Conservation (phyloP, 2,329 filamentous ascomycete genomes). For the Fusarium mangiferae region DNA sequence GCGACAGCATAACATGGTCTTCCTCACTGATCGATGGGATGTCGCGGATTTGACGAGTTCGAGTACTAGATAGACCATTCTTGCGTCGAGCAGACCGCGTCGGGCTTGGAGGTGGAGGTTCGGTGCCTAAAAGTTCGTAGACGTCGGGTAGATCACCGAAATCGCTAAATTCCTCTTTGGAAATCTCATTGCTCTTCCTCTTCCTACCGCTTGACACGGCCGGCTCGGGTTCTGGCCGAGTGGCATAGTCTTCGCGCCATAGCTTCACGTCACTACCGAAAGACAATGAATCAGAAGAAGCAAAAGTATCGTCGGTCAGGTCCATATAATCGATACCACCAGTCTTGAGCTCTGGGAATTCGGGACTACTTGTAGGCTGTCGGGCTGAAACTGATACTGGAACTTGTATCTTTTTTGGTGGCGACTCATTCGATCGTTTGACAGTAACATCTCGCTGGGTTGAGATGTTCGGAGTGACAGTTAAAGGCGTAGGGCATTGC, state of each 20-base stretch:
- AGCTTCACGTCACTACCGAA: slow-evolving; percentile 53
- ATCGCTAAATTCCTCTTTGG: slow-evolving; percentile 48
- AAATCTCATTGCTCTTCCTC: slow-evolving; percentile 62
- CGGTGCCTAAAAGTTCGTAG: slow-evolving; percentile 58
- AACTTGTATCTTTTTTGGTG: slow-evolving; percentile 41
- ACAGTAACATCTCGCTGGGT: slow-evolving; percentile 31
- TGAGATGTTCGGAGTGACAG: slow-evolving; percentile 33
- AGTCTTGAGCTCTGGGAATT: slow-evolving; percentile 50
- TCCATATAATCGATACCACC: slow-evolving; percentile 54
- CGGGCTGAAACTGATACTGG: slow-evolving; percentile 10
- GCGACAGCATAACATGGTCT: slow-evolving; percentile 39
- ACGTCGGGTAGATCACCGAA: slow-evolving; percentile 66
- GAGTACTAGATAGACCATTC: slow-evolving; percentile 30
- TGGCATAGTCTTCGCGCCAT: slow-evolving; percentile 57
- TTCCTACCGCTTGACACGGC: slow-evolving; percentile 58
- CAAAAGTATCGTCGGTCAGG: slow-evolving; percentile 51
- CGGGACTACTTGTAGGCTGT: slow-evolving; percentile 40
- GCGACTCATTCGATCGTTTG: slow-evolving; percentile 29
- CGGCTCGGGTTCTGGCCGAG: slow-evolving; percentile 53
- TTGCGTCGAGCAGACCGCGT: slow-evolving; percentile 39
- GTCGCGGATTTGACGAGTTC: slow-evolving; percentile 31
- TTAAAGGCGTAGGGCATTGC: slow-evolving; percentile 55
- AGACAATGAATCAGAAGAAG: slow-evolving; percentile 49
- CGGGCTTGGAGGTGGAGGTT: slow-evolving; percentile 52
- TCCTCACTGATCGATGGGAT: slow-evolving; percentile 33